phyloP scores from a whole-genome alignment of 2,329 filamentous ascomycete species.

The Albophoma yamanashiensis region DNA sequence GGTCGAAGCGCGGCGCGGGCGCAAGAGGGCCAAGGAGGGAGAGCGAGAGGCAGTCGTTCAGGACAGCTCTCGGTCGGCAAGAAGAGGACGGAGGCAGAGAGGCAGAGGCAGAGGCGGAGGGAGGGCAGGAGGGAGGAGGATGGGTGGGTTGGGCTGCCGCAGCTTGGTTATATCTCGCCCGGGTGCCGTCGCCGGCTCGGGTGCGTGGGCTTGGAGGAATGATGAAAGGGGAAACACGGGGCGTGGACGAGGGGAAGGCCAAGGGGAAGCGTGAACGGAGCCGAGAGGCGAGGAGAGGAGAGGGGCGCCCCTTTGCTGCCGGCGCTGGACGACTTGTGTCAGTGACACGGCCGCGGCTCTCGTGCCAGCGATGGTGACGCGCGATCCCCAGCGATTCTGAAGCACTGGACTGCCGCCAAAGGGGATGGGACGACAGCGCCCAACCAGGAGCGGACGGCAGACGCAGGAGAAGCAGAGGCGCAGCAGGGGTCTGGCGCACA shows the following conservation, averaged over 20 bases:
- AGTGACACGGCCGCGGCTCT: slow-evolving; percentile 1
- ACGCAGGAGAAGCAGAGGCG: slow-evolving; percentile 1
- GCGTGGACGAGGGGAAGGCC: background rate
- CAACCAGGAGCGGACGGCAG: background rate
- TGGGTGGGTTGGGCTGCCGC: background rate
- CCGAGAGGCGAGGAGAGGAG: background rate
- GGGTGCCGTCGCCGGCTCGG: background rate
- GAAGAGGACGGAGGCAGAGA: background rate
- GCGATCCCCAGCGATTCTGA: slow-evolving; percentile 4
- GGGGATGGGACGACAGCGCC: slow-evolving; percentile 2
- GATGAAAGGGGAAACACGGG: background rate
- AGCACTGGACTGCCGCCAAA: slow-evolving; percentile 9
- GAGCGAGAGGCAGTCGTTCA: background rate
- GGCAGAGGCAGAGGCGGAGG: background rate
- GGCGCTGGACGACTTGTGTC: background rate
- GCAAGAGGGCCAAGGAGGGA: background rate
- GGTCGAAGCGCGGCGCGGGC: background rate
- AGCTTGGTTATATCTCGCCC: background rate
- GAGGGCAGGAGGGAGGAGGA: background rate
- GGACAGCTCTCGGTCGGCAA: background rate
- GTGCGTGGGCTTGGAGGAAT: background rate
- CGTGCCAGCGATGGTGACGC: background rate
- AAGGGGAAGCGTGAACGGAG: background rate
- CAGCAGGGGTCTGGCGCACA: background rate
- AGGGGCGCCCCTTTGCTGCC: background rate